Conservation (phyloP, 192 early-diverging fungal genomes). For the Linnemannia exigua region DNA sequence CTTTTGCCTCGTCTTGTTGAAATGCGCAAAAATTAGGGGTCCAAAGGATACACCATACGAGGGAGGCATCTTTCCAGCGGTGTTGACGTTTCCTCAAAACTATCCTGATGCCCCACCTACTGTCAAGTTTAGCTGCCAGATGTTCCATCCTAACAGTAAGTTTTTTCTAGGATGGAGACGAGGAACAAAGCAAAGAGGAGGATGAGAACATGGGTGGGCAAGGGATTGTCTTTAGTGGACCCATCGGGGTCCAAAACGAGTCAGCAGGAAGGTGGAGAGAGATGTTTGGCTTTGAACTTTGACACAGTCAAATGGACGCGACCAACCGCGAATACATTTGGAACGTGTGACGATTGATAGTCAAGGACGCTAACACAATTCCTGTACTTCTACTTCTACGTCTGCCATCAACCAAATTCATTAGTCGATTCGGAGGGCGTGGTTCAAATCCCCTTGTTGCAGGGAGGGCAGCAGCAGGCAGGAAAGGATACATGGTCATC, state of each 20-base stretch:
- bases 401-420: no score
- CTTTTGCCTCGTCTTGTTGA: neutral
- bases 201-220: no score
- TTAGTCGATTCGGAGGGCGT: conserved; percentile 92
- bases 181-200: no score
- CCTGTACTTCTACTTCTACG: no score
- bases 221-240: no score
- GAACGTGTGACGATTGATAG: no score
- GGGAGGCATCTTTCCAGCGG: conserved; percentile 93
- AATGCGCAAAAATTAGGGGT: conserved; percentile 71
- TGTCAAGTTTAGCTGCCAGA: conserved; percentile 96
- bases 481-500: conserved; percentile 96
- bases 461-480: conserved; percentile 97
- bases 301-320: no score
- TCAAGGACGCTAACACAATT: neutral
- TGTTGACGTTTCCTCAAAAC: conserved; percentile 89
- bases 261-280: no score
- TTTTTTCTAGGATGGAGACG: neutral
- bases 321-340: no score
- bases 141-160: conserved; percentile 94
- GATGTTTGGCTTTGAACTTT: no score
- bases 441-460: conserved; percentile 98
- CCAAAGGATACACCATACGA: conserved; percentile 97
- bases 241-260: no score
- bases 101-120: conserved; percentile 95